A percentile compares a stretch with the other conserved stretches of the same genome.
phyloP scores from a whole-genome alignment of 176 grass and related monocot species.

The Triticum timopheevii region DNA sequence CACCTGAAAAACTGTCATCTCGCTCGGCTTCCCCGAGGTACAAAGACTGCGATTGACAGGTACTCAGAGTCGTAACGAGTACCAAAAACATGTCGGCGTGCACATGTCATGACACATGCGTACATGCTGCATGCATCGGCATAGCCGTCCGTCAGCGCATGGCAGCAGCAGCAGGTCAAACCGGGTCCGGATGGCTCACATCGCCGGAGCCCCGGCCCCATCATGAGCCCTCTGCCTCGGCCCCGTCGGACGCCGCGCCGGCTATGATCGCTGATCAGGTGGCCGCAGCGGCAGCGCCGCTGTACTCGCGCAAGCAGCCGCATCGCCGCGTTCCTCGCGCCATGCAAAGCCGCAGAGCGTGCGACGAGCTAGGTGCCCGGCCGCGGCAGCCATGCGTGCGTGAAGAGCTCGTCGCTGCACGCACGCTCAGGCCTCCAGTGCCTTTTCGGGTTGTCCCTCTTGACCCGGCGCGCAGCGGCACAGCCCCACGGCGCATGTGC shows the following conservation, averaged over 20 bases:
- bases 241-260: constrained; percentile 2
- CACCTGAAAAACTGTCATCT: constrained; percentile 17
- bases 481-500: not conserved
- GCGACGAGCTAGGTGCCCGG: not conserved
- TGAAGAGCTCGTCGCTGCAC: not conserved
- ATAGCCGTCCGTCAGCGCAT: not conserved
- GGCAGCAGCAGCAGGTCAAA: constrained; percentile 12
- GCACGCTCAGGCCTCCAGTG: not conserved
- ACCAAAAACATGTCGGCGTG: no score
- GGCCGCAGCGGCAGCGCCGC: not conserved
- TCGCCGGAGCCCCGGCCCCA: not conserved
- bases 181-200: not conserved
- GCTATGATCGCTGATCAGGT: constrained; percentile 14
- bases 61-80: not conserved
- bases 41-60: not conserved
- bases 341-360: not conserved
- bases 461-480: not conserved
- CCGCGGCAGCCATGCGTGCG: not conserved
- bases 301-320: not conserved
- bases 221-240: constrained; percentile 3
- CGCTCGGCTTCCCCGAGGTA: not conserved
- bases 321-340: not conserved
- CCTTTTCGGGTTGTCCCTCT: not conserved
- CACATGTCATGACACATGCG: no score
- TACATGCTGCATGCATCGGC: not conserved